Percentiles rank a stretch among this genome's conserved stretches.
Conservation (phyloP, 2,329 filamentous ascomycete genomes). For the Aspergillus sclerotialis region DNA sequence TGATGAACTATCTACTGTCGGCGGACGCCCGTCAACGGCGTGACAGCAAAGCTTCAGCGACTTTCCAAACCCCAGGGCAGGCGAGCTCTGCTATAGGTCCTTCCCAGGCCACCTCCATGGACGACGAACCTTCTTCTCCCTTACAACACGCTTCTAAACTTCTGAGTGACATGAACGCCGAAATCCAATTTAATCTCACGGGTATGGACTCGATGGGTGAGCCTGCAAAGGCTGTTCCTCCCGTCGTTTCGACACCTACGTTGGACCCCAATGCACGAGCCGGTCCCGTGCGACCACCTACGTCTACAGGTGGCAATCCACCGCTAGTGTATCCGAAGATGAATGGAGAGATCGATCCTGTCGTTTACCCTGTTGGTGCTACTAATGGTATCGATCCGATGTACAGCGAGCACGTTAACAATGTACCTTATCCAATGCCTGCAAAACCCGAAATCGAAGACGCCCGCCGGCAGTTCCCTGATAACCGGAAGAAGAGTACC, state of each 20-base stretch:
- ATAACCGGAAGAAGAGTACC: slow-evolving; percentile 54
- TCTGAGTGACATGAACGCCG: slow-evolving; percentile 58
- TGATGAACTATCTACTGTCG: slow-evolving; percentile 61
- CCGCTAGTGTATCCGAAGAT: slow-evolving; percentile 43
- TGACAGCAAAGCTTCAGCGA: slow-evolving; percentile 45
- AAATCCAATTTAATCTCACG: slow-evolving; percentile 57
- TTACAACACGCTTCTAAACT: slow-evolving; percentile 62
- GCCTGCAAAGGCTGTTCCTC: slow-evolving; percentile 45
- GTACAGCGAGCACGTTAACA: slow-evolving; percentile 88
- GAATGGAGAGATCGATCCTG: slow-evolving; percentile 55
- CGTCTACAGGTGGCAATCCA: slow-evolving; percentile 42
- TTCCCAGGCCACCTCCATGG: slow-evolving; percentile 40
- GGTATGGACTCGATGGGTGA: slow-evolving; percentile 61
- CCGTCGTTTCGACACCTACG: slow-evolving; percentile 50
- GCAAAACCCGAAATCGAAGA: slow-evolving; percentile 54
- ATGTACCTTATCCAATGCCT: slow-evolving; percentile 78
- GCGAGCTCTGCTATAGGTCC: slow-evolving; percentile 36
- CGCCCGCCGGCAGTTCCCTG: slow-evolving; percentile 39
- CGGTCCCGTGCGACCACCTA: slow-evolving; percentile 35
- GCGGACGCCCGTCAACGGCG: slow-evolving; percentile 58
- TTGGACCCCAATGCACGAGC: slow-evolving; percentile 45
- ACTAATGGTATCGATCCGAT: slow-evolving; percentile 92
- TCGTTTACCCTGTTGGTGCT: slow-evolving; percentile 86
- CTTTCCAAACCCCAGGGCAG: slow-evolving; percentile 38
- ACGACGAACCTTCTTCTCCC: slow-evolving; percentile 61